Conservation (phyloP, 106 monocot species). For the Chionographis japonica region DNA sequence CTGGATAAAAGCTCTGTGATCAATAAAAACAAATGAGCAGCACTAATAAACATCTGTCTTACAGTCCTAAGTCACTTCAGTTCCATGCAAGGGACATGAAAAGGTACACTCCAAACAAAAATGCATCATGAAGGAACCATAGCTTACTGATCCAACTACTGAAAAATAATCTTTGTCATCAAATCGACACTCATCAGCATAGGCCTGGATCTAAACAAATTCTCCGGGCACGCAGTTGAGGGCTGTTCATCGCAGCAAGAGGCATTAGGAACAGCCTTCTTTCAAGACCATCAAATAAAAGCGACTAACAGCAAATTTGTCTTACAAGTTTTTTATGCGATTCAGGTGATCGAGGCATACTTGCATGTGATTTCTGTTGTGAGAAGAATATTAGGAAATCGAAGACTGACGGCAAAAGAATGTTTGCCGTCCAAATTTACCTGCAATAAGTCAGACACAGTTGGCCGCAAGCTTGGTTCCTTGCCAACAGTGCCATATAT, state of each 20-base stretch:
- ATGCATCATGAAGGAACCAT: conserved; percentile 6
- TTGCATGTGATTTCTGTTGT: conserved; percentile 29
- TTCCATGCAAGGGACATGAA: conserved; percentile 4
- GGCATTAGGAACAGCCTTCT: conserved; percentile 3
- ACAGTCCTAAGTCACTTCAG: too few relatives aligned
- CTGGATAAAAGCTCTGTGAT: too few relatives aligned
- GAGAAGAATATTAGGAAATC: neutral
- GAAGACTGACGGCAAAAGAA: conserved; percentile 16
- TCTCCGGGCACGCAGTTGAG: conserved; percentile 16
- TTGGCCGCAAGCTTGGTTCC: conserved; percentile 56
- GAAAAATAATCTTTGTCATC: conserved; percentile 41
- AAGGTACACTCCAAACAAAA: too few relatives aligned
- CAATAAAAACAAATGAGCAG: too few relatives aligned
- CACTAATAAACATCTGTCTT: too few relatives aligned
- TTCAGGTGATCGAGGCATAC: conserved; percentile 9
- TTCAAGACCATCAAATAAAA: neutral
- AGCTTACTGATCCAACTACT: conserved; percentile 51
- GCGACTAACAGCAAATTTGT: neutral
- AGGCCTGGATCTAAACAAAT: conserved; percentile 23
- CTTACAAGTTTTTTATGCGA: conserved; percentile 33
- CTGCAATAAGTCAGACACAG: conserved; percentile 58
- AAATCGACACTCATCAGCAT: conserved; percentile 39
- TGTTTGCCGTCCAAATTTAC: conserved; percentile 11
- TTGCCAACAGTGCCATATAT: conserved; percentile 39
- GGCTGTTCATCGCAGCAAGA: neutral